Evolutionary conservation across 768 basidiomycete species (phyloP).

Genomic region (Coprinopsis strossmayeri): DNA sequence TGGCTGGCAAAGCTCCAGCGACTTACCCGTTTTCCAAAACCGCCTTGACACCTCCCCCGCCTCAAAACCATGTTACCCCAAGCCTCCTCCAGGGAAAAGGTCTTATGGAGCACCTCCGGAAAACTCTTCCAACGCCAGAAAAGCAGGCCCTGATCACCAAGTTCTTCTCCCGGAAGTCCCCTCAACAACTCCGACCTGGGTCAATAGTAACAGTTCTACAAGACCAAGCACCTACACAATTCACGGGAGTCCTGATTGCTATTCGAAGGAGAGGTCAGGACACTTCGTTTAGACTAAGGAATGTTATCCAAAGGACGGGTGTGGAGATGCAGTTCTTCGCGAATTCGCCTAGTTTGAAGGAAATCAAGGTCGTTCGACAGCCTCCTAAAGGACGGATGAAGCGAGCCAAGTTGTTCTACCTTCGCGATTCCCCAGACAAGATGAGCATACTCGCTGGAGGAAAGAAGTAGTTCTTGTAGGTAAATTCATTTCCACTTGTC

Average conservation of each 20-base stretch:
- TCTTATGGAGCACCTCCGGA: conserved; percentile 67
- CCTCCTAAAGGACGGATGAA: conserved; percentile 59
- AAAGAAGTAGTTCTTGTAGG: conserved; percentile 16
- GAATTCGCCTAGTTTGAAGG: conserved; percentile 81
- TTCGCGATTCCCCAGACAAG: conserved; percentile 78
- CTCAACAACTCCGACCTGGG: conserved; percentile 67
- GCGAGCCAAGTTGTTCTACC: conserved; percentile 78
- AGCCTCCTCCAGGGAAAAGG: conserved; percentile 63
- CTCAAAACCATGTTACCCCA: conserved; percentile 34
- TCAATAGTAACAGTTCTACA: conserved; percentile 80
- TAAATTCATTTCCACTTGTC: not conserved
- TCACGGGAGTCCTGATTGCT: conserved; percentile 85
- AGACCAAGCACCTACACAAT: conserved; percentile 71
- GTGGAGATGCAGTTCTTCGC: conserved; percentile 92
- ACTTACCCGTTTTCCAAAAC: conserved; percentile 71
- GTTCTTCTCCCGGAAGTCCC: conserved; percentile 67
- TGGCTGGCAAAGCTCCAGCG: conserved; percentile 7
- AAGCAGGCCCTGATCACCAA: conserved; percentile 63
- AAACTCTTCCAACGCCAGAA: conserved; percentile 57
- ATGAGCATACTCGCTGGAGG: conserved; percentile 66
- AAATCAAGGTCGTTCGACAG: conserved; percentile 70
- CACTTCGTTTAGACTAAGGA: conserved; percentile 84
- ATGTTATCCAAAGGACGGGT: conserved; percentile 85
- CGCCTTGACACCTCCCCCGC: conserved; percentile 46
- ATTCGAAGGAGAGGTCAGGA: conserved; percentile 79